phyloP scores from a whole-genome alignment of 306 rosid genomes.

The Vigna hirtella region DNA sequence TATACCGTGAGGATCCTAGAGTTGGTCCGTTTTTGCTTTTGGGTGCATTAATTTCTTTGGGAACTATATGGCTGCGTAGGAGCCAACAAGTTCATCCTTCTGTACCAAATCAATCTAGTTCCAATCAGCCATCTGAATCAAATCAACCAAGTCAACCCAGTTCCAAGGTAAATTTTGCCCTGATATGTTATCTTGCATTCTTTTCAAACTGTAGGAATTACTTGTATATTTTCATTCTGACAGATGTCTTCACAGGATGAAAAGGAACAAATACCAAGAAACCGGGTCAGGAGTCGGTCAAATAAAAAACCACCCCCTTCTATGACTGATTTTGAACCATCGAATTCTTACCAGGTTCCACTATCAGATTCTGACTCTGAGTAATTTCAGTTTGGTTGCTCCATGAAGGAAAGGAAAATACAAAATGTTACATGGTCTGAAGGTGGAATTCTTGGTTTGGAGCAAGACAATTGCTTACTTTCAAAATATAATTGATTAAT shows the following conservation, averaged over 20 bases:
- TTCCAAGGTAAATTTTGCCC: conserved; percentile 57
- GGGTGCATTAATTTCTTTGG: conserved; percentile 76
- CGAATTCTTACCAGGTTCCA: conserved; percentile 69
- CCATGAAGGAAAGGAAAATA: conserved; percentile 9
- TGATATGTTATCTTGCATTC: background rate
- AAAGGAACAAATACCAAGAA: conserved; percentile 55
- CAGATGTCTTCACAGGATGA: conserved; percentile 52
- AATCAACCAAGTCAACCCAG: conserved; percentile 54
- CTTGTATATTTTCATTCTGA: conserved; percentile 25
- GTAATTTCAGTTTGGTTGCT: conserved; percentile 44
- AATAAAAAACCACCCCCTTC: conserved; percentile 54
- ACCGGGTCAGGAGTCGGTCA: conserved; percentile 39
- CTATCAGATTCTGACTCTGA: conserved; percentile 78
- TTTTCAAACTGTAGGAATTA: conserved; percentile 11
- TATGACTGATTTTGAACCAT: conserved; percentile 73
- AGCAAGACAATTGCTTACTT: background rate
- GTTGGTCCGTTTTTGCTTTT: conserved; percentile 86
- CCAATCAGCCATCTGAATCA: conserved; percentile 47
- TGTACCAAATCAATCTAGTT: conserved; percentile 51
- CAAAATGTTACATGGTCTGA: conserved; percentile 20
- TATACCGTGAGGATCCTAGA: conserved; percentile 75
- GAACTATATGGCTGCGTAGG: conserved; percentile 76
- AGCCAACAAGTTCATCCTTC: conserved; percentile 59
- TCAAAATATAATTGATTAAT: too few relatives aligned
- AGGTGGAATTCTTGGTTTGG: conserved; percentile 30